phyloP scores from a whole-genome alignment of 75 land plant species.

The Ceratopteris richardii region DNA sequence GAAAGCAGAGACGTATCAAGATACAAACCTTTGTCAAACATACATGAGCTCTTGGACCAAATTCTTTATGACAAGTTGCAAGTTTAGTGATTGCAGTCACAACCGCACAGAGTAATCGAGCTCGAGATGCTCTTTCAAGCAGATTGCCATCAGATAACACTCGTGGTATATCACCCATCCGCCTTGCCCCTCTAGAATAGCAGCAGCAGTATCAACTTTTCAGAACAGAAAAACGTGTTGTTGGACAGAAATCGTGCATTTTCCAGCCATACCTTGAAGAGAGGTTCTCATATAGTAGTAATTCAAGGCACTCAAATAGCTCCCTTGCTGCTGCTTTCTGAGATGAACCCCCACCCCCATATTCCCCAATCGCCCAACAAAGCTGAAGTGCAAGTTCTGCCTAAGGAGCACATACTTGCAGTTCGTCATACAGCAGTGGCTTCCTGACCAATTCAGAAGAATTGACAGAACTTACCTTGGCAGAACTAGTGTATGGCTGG shows the following conservation, averaged over 20 bases:
- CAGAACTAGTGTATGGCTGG: slow-evolving; percentile 74
- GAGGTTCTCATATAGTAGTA: slow-evolving; percentile 88
- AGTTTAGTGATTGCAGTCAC: slow-evolving; percentile 91
- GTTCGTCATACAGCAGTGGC: not conserved
- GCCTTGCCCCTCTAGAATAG: not conserved
- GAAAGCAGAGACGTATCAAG: not conserved
- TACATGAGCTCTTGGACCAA: slow-evolving; percentile 87
- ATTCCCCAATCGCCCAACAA: slow-evolving; percentile 97
- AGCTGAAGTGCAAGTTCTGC: slow-evolving; percentile 84
- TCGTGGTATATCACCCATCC: not conserved
- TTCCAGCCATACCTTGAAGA: slow-evolving; percentile 83
- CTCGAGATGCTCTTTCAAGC: slow-evolving; percentile 50
- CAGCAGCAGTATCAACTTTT: too few relatives aligned
- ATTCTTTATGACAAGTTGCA: slow-evolving; percentile 88
- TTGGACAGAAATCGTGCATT: too few relatives aligned
- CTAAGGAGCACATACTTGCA: slow-evolving; percentile 21
- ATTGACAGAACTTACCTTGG: slow-evolving; percentile 37
- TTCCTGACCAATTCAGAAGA: too few relatives aligned
- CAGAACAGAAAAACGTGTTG: too few relatives aligned
- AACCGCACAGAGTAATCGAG: slow-evolving; percentile 85
- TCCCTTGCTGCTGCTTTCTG: slow-evolving; percentile 85
- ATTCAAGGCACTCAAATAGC: slow-evolving; percentile 88
- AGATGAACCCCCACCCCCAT: slow-evolving; percentile 80
- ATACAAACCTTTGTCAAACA: slow-evolving; percentile 76
- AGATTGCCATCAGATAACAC: slow-evolving; percentile 7